Conservation (phyloP, 1,284 basidiomycete genomes). For the Trametes polyzona region DNA sequence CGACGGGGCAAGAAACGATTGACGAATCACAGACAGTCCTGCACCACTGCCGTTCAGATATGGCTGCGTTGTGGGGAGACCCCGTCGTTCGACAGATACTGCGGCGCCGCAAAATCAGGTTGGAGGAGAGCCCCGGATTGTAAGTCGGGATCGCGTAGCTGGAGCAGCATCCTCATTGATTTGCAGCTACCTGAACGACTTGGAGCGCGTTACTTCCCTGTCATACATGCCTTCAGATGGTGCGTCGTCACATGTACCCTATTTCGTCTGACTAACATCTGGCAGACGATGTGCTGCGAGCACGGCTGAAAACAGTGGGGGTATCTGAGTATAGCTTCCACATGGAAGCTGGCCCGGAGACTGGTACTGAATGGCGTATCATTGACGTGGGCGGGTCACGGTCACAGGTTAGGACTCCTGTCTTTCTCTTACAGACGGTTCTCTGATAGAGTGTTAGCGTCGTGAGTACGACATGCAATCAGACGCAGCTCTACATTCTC, state of each 20-base stretch:
- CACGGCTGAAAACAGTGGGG: slow-evolving; percentile 64
- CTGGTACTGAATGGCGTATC: slow-evolving; percentile 78
- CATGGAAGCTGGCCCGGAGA: slow-evolving; percentile 75
- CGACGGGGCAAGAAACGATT: slow-evolving; percentile 49
- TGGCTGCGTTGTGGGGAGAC: slow-evolving; percentile 68
- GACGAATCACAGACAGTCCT: slow-evolving; percentile 69
- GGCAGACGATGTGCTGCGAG: slow-evolving; percentile 63
- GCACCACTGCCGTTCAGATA: slow-evolving; percentile 57
- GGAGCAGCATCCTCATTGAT: background rate
- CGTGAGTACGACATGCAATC: slow-evolving; percentile 33
- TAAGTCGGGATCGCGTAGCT: slow-evolving; percentile 41
- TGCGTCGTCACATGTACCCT: slow-evolving; percentile 32
- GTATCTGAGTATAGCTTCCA: slow-evolving; percentile 79
- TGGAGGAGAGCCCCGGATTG: slow-evolving; percentile 79
- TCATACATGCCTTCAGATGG: slow-evolving; percentile 73
- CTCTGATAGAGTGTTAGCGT: slow-evolving; percentile 29
- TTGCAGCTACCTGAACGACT: slow-evolving; percentile 69
- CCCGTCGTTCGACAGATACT: slow-evolving; percentile 61
- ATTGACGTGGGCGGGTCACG: slow-evolving; percentile 80
- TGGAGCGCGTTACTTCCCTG: slow-evolving; percentile 65
- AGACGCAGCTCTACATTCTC: slow-evolving; percentile 2
- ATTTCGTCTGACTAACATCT: slow-evolving; percentile 10
- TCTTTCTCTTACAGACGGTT: slow-evolving; percentile 1
- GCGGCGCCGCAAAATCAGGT: slow-evolving; percentile 59
- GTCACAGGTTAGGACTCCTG: slow-evolving; percentile 58